These are phyloP conservation scores for Hydrangea macrophylla DNA, from an alignment of 148 eudicot genomes.

Conservation along the genomic window DNA sequence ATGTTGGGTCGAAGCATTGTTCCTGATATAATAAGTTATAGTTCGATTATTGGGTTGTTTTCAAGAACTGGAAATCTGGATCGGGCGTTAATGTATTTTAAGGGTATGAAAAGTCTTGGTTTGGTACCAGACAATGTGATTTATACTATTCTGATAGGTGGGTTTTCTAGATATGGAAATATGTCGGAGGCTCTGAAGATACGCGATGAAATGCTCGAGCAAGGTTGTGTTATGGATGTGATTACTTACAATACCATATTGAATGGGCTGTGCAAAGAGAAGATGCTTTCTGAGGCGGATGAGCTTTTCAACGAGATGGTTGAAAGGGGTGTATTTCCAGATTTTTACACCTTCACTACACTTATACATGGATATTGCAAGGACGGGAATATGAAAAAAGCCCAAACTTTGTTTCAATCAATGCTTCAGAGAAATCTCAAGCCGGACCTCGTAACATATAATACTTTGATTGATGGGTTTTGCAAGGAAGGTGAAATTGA, in stretches of 20 bases:
- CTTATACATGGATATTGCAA: slow-evolving; percentile 73
- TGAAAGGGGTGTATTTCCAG: slow-evolving; percentile 62
- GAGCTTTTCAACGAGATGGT: slow-evolving; percentile 68
- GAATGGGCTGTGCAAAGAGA: slow-evolving; percentile 69
- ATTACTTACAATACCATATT: slow-evolving; percentile 78
- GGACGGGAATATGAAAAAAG: slow-evolving; percentile 45
- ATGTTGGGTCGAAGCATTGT: slow-evolving; percentile 42
- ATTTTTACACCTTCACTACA: slow-evolving; percentile 62
- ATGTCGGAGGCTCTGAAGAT: slow-evolving; percentile 59
- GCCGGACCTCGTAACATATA: slow-evolving; percentile 74
- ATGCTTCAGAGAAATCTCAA: slow-evolving; percentile 71
- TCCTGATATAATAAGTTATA: slow-evolving; percentile 72
- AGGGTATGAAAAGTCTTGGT: slow-evolving; percentile 52
- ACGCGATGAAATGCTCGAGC: slow-evolving; percentile 74
- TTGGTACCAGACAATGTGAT: slow-evolving; percentile 67
- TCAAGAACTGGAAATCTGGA: slow-evolving; percentile 55
- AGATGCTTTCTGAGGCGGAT: slow-evolving; percentile 59
- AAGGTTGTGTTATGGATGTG: slow-evolving; percentile 71
- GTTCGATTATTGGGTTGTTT: slow-evolving; percentile 58
- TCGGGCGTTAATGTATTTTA: slow-evolving; percentile 45
- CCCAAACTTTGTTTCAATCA: slow-evolving; percentile 43
- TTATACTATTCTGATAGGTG: slow-evolving; percentile 73
- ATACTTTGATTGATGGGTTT: slow-evolving; percentile 73
- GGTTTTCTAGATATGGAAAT: slow-evolving; percentile 54
- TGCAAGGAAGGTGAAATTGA: slow-evolving; percentile 72